Percentiles rank a stretch among this genome's conserved stretches.
These are phyloP conservation scores for Colletotrichum spaethianum DNA, from an alignment of 2,329 filamentous ascomycete species.

Conservation along the genomic window DNA sequence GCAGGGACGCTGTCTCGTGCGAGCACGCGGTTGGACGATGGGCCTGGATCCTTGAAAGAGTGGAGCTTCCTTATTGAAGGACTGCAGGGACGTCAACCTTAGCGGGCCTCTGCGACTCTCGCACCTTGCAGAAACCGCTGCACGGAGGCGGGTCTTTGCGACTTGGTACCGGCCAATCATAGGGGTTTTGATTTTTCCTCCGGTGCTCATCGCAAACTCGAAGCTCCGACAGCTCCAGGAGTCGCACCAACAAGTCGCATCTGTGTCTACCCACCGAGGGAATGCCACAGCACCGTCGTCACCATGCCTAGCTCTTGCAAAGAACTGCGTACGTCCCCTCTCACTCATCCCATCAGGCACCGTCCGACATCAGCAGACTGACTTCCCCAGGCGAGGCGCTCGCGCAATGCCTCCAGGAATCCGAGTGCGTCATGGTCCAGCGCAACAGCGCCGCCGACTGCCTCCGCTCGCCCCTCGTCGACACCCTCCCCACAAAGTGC, in stretches of 20 bases:
- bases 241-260: conserved; percentile 28
- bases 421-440: conserved; percentile 95
- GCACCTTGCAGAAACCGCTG: conserved; percentile 37
- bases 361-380: conserved; percentile 11
- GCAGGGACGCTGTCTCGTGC: conserved; percentile 15
- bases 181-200: background rate
- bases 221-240: conserved; percentile 32
- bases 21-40: conserved; percentile 32
- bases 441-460: conserved; percentile 91
- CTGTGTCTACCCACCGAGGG: conserved; percentile 21
- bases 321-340: conserved; percentile 83
- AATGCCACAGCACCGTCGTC: conserved; percentile 42
- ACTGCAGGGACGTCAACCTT: conserved; percentile 29
- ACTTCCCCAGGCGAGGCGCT: conserved; percentile 82
- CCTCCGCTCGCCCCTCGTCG: conserved; percentile 84
- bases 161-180: conserved; percentile 19
- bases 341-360: conserved; percentile 10
- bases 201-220: conserved; percentile 45
- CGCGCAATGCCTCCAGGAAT: conserved; percentile 94
- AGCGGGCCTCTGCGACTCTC: conserved; percentile 24
- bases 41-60: conserved; percentile 23
- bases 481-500: conserved; percentile 88
- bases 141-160: conserved; percentile 12
- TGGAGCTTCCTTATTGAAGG: conserved; percentile 22
- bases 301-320: conserved; percentile 95